These are phyloP conservation scores for Debaryomyces prosopidis DNA, from an alignment of 805 yeast species.

Conservation along the genomic window DNA sequence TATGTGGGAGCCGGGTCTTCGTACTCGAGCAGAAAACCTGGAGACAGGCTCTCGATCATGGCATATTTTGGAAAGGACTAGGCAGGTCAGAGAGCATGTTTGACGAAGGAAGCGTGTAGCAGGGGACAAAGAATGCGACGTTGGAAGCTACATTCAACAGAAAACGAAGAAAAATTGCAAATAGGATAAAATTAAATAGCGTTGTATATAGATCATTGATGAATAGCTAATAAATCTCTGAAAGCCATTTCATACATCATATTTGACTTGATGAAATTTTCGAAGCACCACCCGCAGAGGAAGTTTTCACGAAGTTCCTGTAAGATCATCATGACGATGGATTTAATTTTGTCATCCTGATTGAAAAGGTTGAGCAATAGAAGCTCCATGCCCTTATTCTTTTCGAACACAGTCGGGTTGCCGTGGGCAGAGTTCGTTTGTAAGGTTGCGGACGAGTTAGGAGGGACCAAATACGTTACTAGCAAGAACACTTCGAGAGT, in stretches of 20 bases:
- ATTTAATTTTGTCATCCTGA: slow-evolving; percentile 38
- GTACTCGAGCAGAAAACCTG: slow-evolving; percentile 55
- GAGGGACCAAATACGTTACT: slow-evolving; percentile 42
- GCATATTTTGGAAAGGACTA: neutral
- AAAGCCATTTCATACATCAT: slow-evolving; percentile 42
- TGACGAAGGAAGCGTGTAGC: neutral
- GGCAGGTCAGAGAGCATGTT: neutral
- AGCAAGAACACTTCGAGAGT: slow-evolving; percentile 40
- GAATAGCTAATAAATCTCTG: slow-evolving; percentile 22
- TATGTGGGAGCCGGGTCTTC: slow-evolving; percentile 70
- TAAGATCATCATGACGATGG: slow-evolving; percentile 40
- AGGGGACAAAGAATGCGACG: neutral
- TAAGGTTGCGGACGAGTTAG: slow-evolving; percentile 37
- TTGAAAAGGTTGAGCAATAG: slow-evolving; percentile 42
- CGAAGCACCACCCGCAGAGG: slow-evolving; percentile 46
- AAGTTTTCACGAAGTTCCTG: slow-evolving; percentile 45
- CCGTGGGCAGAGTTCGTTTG: slow-evolving; percentile 40
- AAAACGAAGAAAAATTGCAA: no score
- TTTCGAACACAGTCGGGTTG: slow-evolving; percentile 40
- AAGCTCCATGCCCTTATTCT: slow-evolving; percentile 45
- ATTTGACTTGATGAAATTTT: slow-evolving; percentile 36
- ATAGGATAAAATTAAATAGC: neutral
- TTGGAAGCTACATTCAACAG: no score
- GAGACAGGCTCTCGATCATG: slow-evolving; percentile 48
- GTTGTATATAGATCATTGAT: slow-evolving; percentile 1